These are phyloP conservation scores for Daldinia sp. DNA, from an alignment of 2,329 filamentous ascomycete genomes.

Conservation along the genomic window DNA sequence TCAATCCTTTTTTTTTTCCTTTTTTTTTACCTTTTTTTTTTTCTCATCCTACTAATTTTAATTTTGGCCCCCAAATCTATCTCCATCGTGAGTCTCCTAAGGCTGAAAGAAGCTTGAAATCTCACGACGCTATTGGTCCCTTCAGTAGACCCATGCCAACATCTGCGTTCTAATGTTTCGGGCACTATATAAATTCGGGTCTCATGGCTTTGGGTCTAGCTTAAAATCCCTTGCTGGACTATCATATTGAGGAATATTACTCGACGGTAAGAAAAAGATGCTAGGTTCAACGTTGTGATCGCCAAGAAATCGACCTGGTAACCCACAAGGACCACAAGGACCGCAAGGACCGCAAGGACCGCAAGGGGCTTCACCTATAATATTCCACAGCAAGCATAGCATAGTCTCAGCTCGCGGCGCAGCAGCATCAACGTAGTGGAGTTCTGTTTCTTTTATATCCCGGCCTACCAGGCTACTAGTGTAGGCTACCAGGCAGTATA, in stretches of 20 bases:
- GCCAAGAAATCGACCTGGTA: neutral
- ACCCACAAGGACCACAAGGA: no score
- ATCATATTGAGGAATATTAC: neutral
- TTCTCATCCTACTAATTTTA: no score
- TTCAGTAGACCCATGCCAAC: neutral
- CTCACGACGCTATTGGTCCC: neutral
- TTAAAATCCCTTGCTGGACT: neutral
- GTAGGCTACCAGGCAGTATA: no score
- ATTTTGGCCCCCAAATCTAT: neutral
- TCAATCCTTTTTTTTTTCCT: neutral
- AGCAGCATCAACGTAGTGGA: neutral
- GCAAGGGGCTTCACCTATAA: neutral
- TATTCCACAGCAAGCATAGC: neutral
- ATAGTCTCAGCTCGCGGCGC: neutral
- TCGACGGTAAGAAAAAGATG: neutral
- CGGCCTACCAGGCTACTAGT: no score
- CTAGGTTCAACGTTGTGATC: neutral
- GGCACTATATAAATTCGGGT: neutral
- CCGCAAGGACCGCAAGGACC: no score
- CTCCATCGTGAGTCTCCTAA: neutral
- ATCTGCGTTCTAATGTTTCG: neutral
- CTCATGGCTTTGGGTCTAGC: neutral
- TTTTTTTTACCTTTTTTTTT: neutral
- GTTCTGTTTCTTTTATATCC: neutral
- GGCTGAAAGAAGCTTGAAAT: neutral